Evolutionary conservation across 768 basidiomycete species (phyloP), one percentile per base, ranked within the genome.

Genomic region (Naganishia kalamii): DNA sequence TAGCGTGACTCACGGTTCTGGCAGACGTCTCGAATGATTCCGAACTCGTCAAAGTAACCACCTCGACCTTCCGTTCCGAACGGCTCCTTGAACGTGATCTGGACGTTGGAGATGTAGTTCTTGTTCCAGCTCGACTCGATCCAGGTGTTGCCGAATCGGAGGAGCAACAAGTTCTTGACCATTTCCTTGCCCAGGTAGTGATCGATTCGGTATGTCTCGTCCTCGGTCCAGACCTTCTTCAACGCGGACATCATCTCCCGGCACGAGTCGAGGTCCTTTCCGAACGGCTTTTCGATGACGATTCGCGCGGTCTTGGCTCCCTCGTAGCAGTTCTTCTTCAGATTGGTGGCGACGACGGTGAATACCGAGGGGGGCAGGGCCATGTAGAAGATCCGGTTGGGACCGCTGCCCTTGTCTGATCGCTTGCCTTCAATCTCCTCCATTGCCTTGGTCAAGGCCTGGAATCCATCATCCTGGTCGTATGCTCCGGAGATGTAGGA

Each of bases 41-140:
- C 96, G 80, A 97, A 99, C 80, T 98, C 93, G 78, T 99, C 94
- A 81, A 99, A 99, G 84, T 99, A 99, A 19, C 96, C 94, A n/a
- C 94, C 94, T 70, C 94, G 89, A n/a, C 94, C 94, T 77, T 99
- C 96, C 51, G 94, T 99, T 21, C 94, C 94, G 76, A 98, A 97
- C 1, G 93, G 92, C 79, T 98, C 96, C 82, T 98, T 98, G 85
- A 98, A 97, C 17, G 92, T 96, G 80, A 98, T 96, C 79, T 99
- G 96, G 35, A 99, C 92, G 75, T 92, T 98, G 80, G 85, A 86
- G 81, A 99, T 88, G 66, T 86, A 90, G 79, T 93, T 91, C 79
- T 90, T 94, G 81, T 98, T 93, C 90, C 93, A 96, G 41, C 85
- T 84, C 30, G 90, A 86, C 69, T 85, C 86, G 82, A 96, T 79